These are phyloP conservation scores for Smallanthus sonchifolius DNA, from an alignment of 129 eudicot genomes.

Conservation along the genomic window DNA sequence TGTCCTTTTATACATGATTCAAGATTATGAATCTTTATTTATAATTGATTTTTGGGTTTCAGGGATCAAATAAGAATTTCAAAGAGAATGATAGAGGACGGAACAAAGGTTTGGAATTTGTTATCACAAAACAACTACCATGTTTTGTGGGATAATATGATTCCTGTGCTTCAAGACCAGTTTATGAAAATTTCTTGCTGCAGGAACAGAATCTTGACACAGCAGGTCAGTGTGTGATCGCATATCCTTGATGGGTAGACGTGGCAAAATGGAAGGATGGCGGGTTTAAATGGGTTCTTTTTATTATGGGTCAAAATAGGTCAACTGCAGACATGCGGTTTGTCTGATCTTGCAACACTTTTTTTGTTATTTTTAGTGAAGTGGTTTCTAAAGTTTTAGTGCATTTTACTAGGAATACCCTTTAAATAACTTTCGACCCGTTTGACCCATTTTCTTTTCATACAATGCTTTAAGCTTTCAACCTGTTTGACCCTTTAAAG, in stretches of 20 bases:
- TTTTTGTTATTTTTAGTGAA: background rate
- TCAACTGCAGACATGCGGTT: background rate
- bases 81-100: constrained; percentile 79
- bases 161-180: constrained; percentile 48
- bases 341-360: background rate
- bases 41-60: constrained; percentile 7
- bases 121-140: constrained; percentile 46
- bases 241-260: background rate
- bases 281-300: background rate
- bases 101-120: constrained; percentile 68
- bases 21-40: background rate
- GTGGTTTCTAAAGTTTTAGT: background rate
- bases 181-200: constrained; percentile 60
- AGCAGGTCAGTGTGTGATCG: constrained; percentile 48
- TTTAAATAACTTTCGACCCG: background rate
- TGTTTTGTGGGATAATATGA: constrained; percentile 70
- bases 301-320: background rate
- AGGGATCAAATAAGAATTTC: constrained; percentile 75
- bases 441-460: background rate
- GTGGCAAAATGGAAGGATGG: background rate
- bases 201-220: constrained; percentile 53
- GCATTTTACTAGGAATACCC: background rate
- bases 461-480: background rate
- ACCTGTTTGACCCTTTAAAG: background rate
- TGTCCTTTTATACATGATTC: constrained; percentile 3